Base-by-base conservation (phyloP, 1,139 yeast genomes). In the Yamadazyma buinensis region DNA sequence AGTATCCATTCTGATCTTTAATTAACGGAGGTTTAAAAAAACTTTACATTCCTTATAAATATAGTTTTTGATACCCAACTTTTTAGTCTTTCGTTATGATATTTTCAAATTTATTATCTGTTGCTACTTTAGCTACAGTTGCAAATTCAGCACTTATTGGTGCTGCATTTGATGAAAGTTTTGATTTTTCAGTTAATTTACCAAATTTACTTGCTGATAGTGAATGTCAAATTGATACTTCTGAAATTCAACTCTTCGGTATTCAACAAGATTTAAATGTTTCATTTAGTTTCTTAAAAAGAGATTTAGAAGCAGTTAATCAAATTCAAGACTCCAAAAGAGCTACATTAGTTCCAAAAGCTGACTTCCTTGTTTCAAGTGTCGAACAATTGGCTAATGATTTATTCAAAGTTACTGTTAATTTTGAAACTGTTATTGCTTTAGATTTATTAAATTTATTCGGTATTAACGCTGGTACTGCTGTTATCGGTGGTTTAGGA, bases 391-490 rank as follows among this genome's bases (percentile, higher is more conserved):
- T 57, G 14, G 47, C 46, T 32, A 59, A 44, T 32, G 54, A 49
- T 37, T 46, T 57, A 28, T 58, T 48, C 46, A 52, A 58, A 48
- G 62, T 57, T 26, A 54, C 60, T 17, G 37, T 57, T 39, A 49
- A 54, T 36, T 52, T 51, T 37, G 44, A 50, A 39, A 50, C 55
- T 14, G 35, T 47, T 32, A 55, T 51, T 38, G 46, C 57, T 30
- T 42, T 41, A 26, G 48, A 49, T 27, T 45, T 58, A 22, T 52
- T 52, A 27, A 47, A 46, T 19, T 41, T 52, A 29, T 52, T 56
- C 45, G 55, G 54, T 37, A 35, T 46, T 26, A 40, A 48, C 22
- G 45, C 57, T 37, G 49, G 54, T 40, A 39, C 45, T 27, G 51
- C 46, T 23, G 41, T 40, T 22, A 35, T 50, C 26, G 50, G 44